Base-by-base conservation (phyloP, 2,329 filamentous ascomycete species). In the Arthrobotrys sinensis region DNA sequence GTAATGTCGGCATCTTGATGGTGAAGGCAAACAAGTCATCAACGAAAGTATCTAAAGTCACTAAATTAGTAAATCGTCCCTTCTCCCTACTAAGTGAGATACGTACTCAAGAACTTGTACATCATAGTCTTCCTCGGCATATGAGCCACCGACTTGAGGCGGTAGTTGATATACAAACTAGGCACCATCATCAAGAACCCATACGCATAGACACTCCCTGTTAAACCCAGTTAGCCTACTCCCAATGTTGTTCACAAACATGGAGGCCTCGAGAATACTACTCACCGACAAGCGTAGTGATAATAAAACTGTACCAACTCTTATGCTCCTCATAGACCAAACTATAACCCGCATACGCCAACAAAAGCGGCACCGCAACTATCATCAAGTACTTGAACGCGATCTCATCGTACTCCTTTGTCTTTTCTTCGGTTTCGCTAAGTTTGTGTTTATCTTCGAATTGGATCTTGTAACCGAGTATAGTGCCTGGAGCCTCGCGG, bases 101-200 rank as follows among this genome's bases (percentile, higher is more conserved):
- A 72, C 75, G 19, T 72, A 78, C 75, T 78, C 66, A 78, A 50
- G 28, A 80, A 75, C 53, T 82, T 82, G 52, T 82, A 82, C 28
- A 82, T 79, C 93, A 99, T 96, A 57, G 96, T 94, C 86, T 93
- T 95, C 81, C 89, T 93, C 0, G 96, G 94, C 95, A 99, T 97
- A 86, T 99, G 96, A 10, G 96, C 96, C 38, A 98, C 93, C 81
- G 91, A 92, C 88, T 95, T 97, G 81, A 99, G 90, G 11, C 95
- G 91, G 87, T 99, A 99, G 88, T 99, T 99, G 90, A 99, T 99
- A 87, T 98, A 99, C 38, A 99, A 88, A 76, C 91, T 92, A 12
- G 96, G 96, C 7, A 99, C 92, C 96, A 99, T 99, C 94, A 99
- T 97, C 79, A 99, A 86, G 88, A 99, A 99, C 3, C 96, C 96